Evolutionary conservation across 75 land plant genomes (phyloP).

Genomic region (Cupressus sempervirens): DNA sequence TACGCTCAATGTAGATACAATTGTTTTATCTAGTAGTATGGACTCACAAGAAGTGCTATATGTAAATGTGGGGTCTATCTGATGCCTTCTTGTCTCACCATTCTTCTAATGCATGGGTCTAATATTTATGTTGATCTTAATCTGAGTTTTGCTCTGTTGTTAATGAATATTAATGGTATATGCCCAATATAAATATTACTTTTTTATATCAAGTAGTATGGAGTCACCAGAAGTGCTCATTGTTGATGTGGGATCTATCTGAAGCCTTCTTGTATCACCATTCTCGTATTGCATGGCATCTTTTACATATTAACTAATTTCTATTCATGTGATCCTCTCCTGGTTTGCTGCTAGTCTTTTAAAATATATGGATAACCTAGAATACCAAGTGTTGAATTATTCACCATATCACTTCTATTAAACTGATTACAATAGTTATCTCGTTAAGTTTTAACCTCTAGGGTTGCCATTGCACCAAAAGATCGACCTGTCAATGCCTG

Average conservation of each 20-base stretch:
- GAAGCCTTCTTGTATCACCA: neutral
- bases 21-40: neutral
- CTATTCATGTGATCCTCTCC: neutral
- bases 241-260: neutral
- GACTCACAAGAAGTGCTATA: neutral
- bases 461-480: too few relatives aligned
- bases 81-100: neutral
- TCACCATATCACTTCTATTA: neutral
- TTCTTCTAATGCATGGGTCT: neutral
- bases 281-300: neutral
- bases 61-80: neutral
- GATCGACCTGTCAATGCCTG: too few relatives aligned
- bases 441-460: too few relatives aligned
- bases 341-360: neutral
- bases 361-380: neutral
- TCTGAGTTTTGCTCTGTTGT: neutral
- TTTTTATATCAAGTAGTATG: neutral
- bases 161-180: neutral
- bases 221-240: neutral
- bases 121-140: neutral
- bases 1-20: too few relatives aligned
- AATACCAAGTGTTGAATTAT: neutral
- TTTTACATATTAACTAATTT: neutral
- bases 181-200: neutral
- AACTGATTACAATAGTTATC: neutral